A percentile compares a stretch with the other conserved stretches of the same genome.
Evolutionary conservation across 2,329 filamentous ascomycete species (phyloP).

Genomic region (Calcarisporium arbuscula): DNA sequence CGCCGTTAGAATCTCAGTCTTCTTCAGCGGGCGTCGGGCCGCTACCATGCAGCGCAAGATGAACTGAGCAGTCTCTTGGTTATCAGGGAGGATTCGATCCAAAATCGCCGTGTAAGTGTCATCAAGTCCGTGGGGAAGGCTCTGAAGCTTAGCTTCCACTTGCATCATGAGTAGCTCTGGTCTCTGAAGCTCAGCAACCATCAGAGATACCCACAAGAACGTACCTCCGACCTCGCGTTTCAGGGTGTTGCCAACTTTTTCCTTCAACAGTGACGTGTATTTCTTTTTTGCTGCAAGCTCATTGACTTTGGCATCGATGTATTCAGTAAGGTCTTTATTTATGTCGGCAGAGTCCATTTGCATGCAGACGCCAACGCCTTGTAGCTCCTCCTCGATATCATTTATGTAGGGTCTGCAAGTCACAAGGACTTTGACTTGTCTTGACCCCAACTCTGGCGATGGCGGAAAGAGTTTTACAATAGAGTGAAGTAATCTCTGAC

Average conservation of each 20-base stretch:
- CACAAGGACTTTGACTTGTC: slow-evolving; percentile 5
- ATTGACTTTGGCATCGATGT: slow-evolving; percentile 5
- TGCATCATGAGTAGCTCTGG: not conserved
- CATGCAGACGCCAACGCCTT: not conserved
- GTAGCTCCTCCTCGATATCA: slow-evolving; percentile 5
- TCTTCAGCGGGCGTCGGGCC: slow-evolving; percentile 3
- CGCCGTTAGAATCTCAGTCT: slow-evolving; percentile 3
- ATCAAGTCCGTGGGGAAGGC: slow-evolving; percentile 7
- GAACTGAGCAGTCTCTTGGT: slow-evolving; percentile 4
- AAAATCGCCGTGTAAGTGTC: slow-evolving; percentile 7
- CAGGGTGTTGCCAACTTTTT: slow-evolving; percentile 1
- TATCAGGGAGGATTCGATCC: not conserved
- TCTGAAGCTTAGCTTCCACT: slow-evolving; percentile 2
- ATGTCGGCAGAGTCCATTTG: slow-evolving; percentile 3
- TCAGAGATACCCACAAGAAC: slow-evolving; percentile 8
- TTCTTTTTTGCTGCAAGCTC: not conserved
- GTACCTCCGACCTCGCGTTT: slow-evolving; percentile 5
- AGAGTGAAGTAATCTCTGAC: slow-evolving; percentile 1
- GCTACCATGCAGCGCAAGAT: slow-evolving; percentile 8
- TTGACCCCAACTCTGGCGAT: not conserved
- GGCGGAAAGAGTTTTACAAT: slow-evolving; percentile 1
- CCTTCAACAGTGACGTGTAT: not conserved
- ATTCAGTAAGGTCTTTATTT: slow-evolving; percentile 7
- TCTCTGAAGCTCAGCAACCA: slow-evolving; percentile 3
- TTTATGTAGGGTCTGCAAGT: slow-evolving; percentile 5